Evolutionary conservation across 108 stramenopile genomes (phyloP), one percentile per base, ranked within the genome.

Genomic region (Nannochloropsis salina): DNA sequence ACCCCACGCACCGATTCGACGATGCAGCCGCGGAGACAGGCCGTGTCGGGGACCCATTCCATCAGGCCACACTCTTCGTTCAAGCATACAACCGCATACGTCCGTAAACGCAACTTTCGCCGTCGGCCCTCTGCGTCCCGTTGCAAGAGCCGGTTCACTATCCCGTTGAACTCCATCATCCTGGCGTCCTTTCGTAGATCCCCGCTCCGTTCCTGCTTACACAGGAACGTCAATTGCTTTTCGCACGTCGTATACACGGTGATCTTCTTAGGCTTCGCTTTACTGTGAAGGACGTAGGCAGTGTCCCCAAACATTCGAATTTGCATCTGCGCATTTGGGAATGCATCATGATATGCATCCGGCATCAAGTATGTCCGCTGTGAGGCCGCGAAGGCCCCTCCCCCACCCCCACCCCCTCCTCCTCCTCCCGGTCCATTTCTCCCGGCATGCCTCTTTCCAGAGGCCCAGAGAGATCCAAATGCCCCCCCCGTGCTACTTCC

Each of bases 161-260:
- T 95, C 83, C 94, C 96, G 89, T 95, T 96, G 82, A 97, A 91
- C 85, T 99, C 99, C 93, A 99, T 98, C 45, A 99, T 95, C 80
- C 98, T 93, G 42, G 97, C 96, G 88, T 99, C 99, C 93, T 99
- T 99, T 41, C 99, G 91, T 43, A 99, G 93, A 86, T 99, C 99
- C 10, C 99, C 99, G 85, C 95, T 94, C 31, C 92, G 94, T 87
- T 99, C 99, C 89, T 96, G 94, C 90, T 99, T 99, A 44, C 98
- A 95, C 41, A 99, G 93, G 83, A 99, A 98, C 83, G 95, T 94
- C 84, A 91, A 44, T n/a, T 43, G 42, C 86, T 86, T 85, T 12
- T 88, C 90, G 5, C 86, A 89, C 45, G 85, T 81, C 40, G 90
- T 85, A 80, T 86, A 92, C 2, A 92, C 91, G 10, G 90, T 92